Conservation (phyloP, 768 basidiomycete species). For the Lentinula edodes region DNA sequence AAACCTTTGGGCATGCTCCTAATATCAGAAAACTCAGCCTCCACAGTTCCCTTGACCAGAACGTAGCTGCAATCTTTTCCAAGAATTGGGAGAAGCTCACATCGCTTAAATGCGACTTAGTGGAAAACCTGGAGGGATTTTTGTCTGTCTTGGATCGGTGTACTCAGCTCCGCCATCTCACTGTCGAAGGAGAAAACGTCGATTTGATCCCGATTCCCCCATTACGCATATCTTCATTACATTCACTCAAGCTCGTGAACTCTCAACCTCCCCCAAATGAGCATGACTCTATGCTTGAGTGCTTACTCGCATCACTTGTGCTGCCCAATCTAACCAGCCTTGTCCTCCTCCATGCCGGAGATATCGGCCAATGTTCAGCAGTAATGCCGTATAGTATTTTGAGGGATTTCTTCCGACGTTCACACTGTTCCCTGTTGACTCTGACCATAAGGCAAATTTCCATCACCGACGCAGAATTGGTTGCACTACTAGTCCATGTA, state of each 20-base stretch:
- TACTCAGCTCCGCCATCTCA: background rate
- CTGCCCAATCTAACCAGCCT: background rate
- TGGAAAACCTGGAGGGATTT: background rate
- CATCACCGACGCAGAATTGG: background rate
- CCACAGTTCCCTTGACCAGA: background rate
- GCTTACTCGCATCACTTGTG: background rate
- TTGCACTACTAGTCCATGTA: background rate
- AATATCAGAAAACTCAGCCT: background rate
- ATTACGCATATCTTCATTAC: background rate
- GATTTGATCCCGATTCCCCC: background rate
- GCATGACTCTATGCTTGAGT: background rate
- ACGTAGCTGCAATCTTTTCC: background rate
- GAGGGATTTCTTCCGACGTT: background rate
- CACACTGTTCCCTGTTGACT: background rate
- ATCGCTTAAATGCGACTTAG: background rate
- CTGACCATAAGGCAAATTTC: background rate
- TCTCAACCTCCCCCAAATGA: background rate
- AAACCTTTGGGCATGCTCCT: background rate
- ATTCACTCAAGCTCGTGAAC: background rate
- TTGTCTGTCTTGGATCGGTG: background rate
- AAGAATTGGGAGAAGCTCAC: background rate
- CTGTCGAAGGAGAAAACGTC: background rate
- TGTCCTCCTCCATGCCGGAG: background rate
- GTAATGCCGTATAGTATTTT: background rate
- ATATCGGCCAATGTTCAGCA: background rate